Base-by-base conservation (phyloP, 371 early-diverging fungal genomes). In the Capillidium rhysosporum region DNA sequence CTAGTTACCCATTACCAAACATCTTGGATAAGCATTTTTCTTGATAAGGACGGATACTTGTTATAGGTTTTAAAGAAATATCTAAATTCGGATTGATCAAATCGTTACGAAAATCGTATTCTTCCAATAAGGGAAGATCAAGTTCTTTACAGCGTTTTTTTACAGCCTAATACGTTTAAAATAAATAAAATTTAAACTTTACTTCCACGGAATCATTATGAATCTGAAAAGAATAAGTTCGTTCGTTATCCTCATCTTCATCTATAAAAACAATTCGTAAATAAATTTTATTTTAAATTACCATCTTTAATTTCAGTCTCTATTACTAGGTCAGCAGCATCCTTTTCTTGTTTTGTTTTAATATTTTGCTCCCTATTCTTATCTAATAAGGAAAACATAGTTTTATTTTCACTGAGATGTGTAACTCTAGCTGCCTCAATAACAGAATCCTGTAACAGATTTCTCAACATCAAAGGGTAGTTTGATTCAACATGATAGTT, bases 1-100 rank as follows among this genome's bases (percentile, higher is more conserved):
- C 16, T n/a, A n/a, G n/a, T n/a, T n/a, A n/a, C n/a, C 79, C 86
- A 61, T 95, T 98, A 54, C 98, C 95, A 86, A 99, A 98, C 98
- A 99, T 98, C 66, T 99, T 99, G 65, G 86, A 91, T 44, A 99
- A 73, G 57, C 86, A 84, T 62, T 93, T 92, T 70, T 98, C 99
- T 71, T 99, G 99, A 63, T 99, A 99, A 8, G 94, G 91, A 51
- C 99, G 78, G 61, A 99, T 89, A 0, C 77, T 79, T 1, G 96
- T 94, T 2, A 86, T 85, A n/a, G 97, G 89, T 64, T 94, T 95
- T 12, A 98, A 77, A 58, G 95, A 96, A 46, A 99, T 93, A 38
- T 89, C 81, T 5, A 99, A 73, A 57, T 83, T 80, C 3, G 89
- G 79, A 57, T 92, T 82, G 12, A 68, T 58, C 0, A 72, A 73